Percentiles rank a stretch among this genome's conserved stretches.
phyloP scores from a whole-genome alignment of 164 flowering plant genomes.

The Sextonia rubra region DNA sequence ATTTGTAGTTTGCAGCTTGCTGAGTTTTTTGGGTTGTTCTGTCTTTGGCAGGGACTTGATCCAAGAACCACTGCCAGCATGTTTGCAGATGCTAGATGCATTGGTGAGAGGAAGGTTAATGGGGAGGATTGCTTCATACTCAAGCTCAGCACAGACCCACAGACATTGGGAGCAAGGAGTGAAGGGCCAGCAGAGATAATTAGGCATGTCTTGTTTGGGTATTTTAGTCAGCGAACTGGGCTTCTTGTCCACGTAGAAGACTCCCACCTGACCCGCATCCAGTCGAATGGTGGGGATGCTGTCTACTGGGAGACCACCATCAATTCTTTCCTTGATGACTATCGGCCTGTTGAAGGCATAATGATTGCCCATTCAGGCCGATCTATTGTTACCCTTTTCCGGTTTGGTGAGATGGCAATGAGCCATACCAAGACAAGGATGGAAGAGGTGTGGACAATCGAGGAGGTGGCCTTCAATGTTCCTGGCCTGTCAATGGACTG shows the following conservation, averaged over 20 bases:
- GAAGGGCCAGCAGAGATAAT: conserved; percentile 60
- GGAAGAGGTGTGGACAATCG: conserved; percentile 68
- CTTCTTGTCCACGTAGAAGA: conserved; percentile 53
- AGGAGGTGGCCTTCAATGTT: conserved; percentile 62
- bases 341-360: conserved; percentile 54
- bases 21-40: not conserved
- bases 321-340: conserved; percentile 54
- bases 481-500: conserved; percentile 57
- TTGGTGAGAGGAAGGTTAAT: conserved; percentile 53
- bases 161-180: conserved; percentile 49
- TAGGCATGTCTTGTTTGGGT: conserved; percentile 50
- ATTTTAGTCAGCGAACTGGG: conserved; percentile 61
- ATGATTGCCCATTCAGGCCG: conserved; percentile 64
- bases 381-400: conserved; percentile 50
- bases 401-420: conserved; percentile 61
- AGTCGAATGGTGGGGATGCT: conserved; percentile 47
- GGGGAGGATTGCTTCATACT: conserved; percentile 69
- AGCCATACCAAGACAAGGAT: conserved; percentile 61
- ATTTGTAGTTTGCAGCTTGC: not conserved
- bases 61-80: conserved; percentile 61
- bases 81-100: conserved; percentile 56
- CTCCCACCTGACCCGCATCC: conserved; percentile 56
- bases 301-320: conserved; percentile 74
- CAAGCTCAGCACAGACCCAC: conserved; percentile 52
- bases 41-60: conserved; percentile 47